Evolutionary conservation across 768 basidiomycete species (phyloP).

Genomic region (Phanerochaete carnosa): DNA sequence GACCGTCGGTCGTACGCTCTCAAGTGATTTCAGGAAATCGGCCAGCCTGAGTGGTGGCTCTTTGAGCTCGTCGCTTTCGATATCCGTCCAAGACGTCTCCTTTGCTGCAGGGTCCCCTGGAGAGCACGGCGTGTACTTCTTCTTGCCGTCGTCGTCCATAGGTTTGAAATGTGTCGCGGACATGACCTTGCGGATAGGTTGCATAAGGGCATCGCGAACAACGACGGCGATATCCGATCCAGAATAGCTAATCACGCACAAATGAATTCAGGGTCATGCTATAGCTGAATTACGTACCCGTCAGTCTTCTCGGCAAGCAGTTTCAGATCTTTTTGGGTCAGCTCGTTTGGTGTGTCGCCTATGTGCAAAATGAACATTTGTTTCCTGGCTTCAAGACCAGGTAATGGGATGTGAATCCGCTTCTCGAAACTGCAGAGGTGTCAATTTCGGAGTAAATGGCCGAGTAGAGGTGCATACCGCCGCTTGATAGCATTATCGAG

Average conservation of each 20-base stretch:
- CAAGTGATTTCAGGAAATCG: constrained; percentile 82
- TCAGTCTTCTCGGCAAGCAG: constrained; percentile 83
- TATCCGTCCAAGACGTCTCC: constrained; percentile 88
- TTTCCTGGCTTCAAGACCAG: constrained; percentile 85
- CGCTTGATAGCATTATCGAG: constrained; percentile 97
- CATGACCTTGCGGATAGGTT: constrained; percentile 94
- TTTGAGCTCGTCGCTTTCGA: constrained; percentile 84
- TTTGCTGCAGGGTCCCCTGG: constrained; percentile 83
- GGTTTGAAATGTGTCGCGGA: constrained; percentile 93
- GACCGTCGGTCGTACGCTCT: constrained; percentile 82
- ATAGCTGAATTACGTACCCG: constrained; percentile 43
- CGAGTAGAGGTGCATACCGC: constrained; percentile 40
- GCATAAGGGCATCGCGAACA: constrained; percentile 97
- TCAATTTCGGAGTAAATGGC: neutral
- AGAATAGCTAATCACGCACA: constrained; percentile 57
- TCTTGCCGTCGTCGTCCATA: constrained; percentile 30
- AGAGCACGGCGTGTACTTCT: constrained; percentile 93
- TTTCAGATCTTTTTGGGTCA: constrained; percentile 76
- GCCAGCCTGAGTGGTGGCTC: constrained; percentile 77
- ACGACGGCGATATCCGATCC: constrained; percentile 94
- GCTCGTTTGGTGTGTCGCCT: constrained; percentile 86
- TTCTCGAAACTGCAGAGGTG: constrained; percentile 75
- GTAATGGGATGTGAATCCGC: constrained; percentile 96
- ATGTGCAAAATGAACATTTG: constrained; percentile 98
- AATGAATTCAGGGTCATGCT: neutral